Base-by-base conservation (phyloP, 306 rosid species). In the Dalbergia oliveri region DNA sequence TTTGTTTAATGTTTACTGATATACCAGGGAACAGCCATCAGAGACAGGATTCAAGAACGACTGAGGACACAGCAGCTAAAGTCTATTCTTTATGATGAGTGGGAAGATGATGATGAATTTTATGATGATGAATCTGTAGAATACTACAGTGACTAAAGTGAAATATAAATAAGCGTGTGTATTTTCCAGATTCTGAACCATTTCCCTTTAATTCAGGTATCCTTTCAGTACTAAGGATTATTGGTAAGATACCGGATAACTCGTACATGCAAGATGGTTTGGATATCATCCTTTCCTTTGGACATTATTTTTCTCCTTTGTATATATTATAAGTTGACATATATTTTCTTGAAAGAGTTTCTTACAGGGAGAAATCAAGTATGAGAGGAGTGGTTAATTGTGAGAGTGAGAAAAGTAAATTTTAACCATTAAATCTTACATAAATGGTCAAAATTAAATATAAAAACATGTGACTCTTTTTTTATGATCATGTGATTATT, bases 41-140 rank as follows among this genome's bases (percentile, higher is more conserved):
- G 91, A 84, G 99, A 95, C 79, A 78, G 94, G 79, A 90, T 95
- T 85, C 98, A 93, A 87, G 97, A 90, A 86, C 89, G 74, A 51
- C 83, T 95, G 23, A 85, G 79, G 86, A 86, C 88, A 23, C 91
- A 87, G 66, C 88, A 84, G 81, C 70, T 71, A 1, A 73, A 69
- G 58, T 78, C 84, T 69, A 88, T 89, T 53, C 81, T 89, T 61
- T 82, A 79, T 61, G 86, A 91, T 77, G 97, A 89, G 69, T 79
- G 88, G 87, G 84, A 64, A 23, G 92, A 79, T 19, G 86, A 69
- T 0, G 82, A 84, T 13, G 79, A 76, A 6, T 69, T 65, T 23
- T 75, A 63, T 6, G 88, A 82, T 14, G 87, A 85, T 15, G 76
- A 69, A 45, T 47, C 81, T 49, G 83, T 76, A 2, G 90, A 86